These are phyloP conservation scores for Nasturtium officinale DNA, from an alignment of 345 rosid genomes.

Conservation along the genomic window DNA sequence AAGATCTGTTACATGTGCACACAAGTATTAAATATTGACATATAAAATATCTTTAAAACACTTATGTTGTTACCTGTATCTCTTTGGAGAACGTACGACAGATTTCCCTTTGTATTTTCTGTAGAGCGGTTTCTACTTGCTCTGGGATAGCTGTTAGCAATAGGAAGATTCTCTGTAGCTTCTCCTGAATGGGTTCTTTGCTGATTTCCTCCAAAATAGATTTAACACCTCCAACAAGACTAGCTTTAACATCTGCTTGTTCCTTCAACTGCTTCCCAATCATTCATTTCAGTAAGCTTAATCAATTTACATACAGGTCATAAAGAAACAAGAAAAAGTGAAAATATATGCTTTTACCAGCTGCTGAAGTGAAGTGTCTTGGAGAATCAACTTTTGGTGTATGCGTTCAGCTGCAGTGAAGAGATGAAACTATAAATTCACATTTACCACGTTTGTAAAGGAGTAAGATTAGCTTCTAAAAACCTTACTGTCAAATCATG, in stretches of 20 bases:
- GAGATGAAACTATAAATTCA: no score
- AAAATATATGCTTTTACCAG: constrained; percentile 54
- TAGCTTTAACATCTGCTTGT: constrained; percentile 63
- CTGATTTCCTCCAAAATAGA: constrained; percentile 61
- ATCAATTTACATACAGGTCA: constrained; percentile 20
- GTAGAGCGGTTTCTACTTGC: constrained; percentile 57
- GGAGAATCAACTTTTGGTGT: constrained; percentile 4
- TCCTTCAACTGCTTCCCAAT: constrained; percentile 60
- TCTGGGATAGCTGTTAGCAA: constrained; percentile 60
- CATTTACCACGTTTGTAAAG: not conserved
- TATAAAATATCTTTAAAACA: not conserved
- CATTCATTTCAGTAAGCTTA: constrained; percentile 34
- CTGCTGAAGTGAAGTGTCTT: constrained; percentile 62
- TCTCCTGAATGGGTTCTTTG: constrained; percentile 54
- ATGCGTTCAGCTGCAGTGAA: no score
- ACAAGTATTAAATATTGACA: not conserved
- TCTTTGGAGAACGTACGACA: constrained; percentile 54
- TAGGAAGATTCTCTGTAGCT: constrained; percentile 51
- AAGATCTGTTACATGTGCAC: constrained; percentile 46
- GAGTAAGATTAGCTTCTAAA: constrained; percentile 2
- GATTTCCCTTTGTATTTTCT: constrained; percentile 58
- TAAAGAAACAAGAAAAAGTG: constrained; percentile 25
- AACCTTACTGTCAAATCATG: not conserved
- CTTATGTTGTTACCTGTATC: constrained; percentile 55
- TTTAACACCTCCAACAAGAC: constrained; percentile 62